phyloP scores from a whole-genome alignment of 441 rosid species.

The Isatis lusitanica region DNA sequence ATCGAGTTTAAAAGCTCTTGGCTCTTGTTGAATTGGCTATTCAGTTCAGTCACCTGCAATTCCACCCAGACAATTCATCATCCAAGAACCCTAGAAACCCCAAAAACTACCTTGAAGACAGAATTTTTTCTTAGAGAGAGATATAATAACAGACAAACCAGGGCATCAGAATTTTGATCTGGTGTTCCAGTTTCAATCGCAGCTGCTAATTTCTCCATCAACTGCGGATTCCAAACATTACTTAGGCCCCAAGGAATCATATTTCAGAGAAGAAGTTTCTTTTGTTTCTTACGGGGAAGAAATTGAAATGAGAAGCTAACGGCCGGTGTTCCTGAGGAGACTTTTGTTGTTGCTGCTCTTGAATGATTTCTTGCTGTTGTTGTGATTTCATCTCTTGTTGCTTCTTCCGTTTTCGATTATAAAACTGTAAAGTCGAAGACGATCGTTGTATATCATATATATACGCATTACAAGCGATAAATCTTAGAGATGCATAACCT shows the following conservation, averaged over 20 bases:
- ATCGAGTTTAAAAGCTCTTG: conserved; percentile 83
- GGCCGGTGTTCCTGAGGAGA: no score
- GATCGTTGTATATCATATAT: no score
- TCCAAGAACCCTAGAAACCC: conserved; percentile 1
- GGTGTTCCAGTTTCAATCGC: conserved; percentile 68
- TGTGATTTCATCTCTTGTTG: no score
- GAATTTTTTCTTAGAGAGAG: no score
- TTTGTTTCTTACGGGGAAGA: no score
- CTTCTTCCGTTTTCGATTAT: neutral
- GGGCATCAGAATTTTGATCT: conserved; percentile 75
- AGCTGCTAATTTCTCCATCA: conserved; percentile 70
- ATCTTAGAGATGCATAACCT: no score
- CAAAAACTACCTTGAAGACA: neutral
- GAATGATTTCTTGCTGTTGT: no score
- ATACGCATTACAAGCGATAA: no score
- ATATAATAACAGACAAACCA: conserved; percentile 44
- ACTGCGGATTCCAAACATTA: conserved; percentile 34
- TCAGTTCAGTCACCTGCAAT: conserved; percentile 59
- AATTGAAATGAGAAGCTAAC: no score
- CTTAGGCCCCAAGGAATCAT: neutral
- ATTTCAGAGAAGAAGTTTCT: neutral
- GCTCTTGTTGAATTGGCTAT: conserved; percentile 79
- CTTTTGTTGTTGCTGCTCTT: no score
- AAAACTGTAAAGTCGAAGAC: no score
- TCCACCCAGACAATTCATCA: neutral